Evolutionary conservation across 1,284 basidiomycete species (phyloP).

Genomic region (Trametes pubescens): DNA sequence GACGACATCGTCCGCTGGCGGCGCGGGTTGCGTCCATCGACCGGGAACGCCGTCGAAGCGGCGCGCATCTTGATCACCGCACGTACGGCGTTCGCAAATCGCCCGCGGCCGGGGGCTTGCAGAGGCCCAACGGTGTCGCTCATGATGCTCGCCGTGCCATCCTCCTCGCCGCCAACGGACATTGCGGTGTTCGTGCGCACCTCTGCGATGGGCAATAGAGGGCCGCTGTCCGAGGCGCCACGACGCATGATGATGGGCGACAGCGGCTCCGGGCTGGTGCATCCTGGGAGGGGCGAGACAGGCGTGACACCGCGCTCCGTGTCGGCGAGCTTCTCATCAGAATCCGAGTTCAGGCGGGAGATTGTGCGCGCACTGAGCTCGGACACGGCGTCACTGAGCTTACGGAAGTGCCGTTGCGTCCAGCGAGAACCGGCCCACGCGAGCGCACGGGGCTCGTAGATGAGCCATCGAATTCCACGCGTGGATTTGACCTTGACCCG

Average conservation of each 20-base stretch:
- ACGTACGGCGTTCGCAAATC: conserved; percentile 54
- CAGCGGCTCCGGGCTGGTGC: conserved; percentile 40
- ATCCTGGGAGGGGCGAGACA: conserved; percentile 23
- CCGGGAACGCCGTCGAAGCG: conserved; percentile 41
- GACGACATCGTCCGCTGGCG: conserved; percentile 58
- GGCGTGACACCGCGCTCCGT: conserved; percentile 29
- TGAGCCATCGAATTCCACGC: conserved; percentile 45
- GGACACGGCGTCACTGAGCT: conserved; percentile 33
- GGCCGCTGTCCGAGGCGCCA: conserved; percentile 30
- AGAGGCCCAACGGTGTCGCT: conserved; percentile 27
- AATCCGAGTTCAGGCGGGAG: conserved; percentile 25
- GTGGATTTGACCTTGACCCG: conserved; percentile 45
- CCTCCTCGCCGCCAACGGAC: conserved; percentile 39
- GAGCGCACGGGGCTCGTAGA: conserved; percentile 39
- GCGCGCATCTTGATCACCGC: conserved; percentile 56
- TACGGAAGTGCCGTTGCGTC: conserved; percentile 31
- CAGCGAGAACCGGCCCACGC: conserved; percentile 36
- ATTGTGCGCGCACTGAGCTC: conserved; percentile 32
- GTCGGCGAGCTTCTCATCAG: conserved; percentile 30
- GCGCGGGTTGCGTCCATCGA: conserved; percentile 39
- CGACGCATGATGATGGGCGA: conserved; percentile 32
- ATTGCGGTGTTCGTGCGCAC: conserved; percentile 31
- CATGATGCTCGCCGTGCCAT: conserved; percentile 33
- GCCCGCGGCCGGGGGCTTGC: conserved; percentile 40
- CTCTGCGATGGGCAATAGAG: conserved; percentile 35